Percentiles rank a stretch among this genome's conserved stretches.
Evolutionary conservation across 1,284 basidiomycete species (phyloP).

Genomic region (Boletus mariae): DNA sequence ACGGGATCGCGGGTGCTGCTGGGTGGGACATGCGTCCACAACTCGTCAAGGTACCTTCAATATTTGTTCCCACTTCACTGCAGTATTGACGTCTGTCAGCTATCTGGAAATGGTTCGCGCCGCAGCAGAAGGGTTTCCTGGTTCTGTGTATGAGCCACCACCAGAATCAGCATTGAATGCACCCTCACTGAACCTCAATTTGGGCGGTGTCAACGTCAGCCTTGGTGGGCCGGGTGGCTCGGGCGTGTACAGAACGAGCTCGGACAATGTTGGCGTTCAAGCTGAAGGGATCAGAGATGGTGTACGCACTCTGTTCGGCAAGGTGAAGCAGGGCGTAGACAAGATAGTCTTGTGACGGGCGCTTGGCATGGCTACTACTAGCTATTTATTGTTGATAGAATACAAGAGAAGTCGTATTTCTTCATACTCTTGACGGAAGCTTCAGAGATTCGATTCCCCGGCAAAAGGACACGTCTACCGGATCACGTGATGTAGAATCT

Average conservation of each 20-base stretch:
- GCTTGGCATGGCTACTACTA: neutral
- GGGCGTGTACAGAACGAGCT: slow-evolving; percentile 78
- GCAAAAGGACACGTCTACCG: slow-evolving; percentile 21
- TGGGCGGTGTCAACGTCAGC: slow-evolving; percentile 88
- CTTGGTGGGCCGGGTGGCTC: slow-evolving; percentile 80
- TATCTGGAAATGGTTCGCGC: slow-evolving; percentile 73
- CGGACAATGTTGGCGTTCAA: slow-evolving; percentile 71
- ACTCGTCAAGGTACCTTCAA: slow-evolving; percentile 75
- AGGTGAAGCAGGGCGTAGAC: slow-evolving; percentile 86
- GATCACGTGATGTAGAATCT: slow-evolving; percentile 23
- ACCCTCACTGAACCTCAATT: slow-evolving; percentile 80
- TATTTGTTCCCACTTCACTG: neutral
- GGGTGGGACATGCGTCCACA: slow-evolving; percentile 91
- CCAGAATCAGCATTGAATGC: slow-evolving; percentile 64
- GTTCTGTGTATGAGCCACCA: slow-evolving; percentile 66
- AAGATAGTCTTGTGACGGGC: slow-evolving; percentile 52
- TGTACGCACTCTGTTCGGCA: slow-evolving; percentile 81
- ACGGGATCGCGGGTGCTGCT: slow-evolving; percentile 74
- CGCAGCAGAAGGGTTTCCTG: slow-evolving; percentile 57
- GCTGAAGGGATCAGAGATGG: slow-evolving; percentile 82
- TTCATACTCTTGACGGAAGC: neutral
- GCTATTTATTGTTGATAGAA: neutral
- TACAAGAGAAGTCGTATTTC: neutral
- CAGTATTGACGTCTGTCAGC: slow-evolving; percentile 36
- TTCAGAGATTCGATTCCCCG: neutral